Percentiles rank a stretch among this genome's conserved stretches.
Evolutionary conservation across 441 rosid genomes (phyloP).

Genomic region (Gossypium gossypioides): DNA sequence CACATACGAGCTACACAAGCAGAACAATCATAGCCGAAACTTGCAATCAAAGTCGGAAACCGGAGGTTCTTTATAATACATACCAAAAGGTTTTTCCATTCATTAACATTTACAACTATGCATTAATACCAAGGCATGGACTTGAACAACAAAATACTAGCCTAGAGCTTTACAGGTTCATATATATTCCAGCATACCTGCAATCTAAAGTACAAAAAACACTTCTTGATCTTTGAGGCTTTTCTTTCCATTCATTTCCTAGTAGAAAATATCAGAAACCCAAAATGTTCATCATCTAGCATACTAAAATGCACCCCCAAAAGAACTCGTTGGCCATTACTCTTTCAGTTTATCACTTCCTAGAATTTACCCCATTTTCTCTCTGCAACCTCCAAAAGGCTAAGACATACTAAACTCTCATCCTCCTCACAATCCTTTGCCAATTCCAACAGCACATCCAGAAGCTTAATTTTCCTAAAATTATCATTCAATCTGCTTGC

Average conservation of each 20-base stretch:
- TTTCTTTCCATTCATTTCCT: background rate
- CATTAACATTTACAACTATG: background rate
- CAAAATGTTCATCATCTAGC: background rate
- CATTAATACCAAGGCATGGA: background rate
- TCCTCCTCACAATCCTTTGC: conserved; percentile 4
- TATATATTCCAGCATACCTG: background rate
- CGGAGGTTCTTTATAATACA: background rate
- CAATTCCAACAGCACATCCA: conserved; percentile 22
- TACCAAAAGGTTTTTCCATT: background rate
- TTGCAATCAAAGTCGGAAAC: background rate
- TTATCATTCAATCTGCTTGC: background rate
- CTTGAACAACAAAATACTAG: background rate
- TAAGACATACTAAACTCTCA: conserved; percentile 15
- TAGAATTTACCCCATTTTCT: conserved; percentile 28
- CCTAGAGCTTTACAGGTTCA: background rate
- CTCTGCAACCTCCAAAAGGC: conserved; percentile 33
- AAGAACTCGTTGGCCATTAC: background rate
- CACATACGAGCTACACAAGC: background rate
- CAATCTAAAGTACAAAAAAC: background rate
- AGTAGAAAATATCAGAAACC: background rate
- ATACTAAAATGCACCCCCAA: background rate
- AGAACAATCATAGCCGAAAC: background rate
- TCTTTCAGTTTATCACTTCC: background rate
- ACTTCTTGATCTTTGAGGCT: background rate
- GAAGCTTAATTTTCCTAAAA: conserved; percentile 3